Evolutionary conservation across 129 eudicot species (phyloP).

Genomic region (Ambrosia trifida): DNA sequence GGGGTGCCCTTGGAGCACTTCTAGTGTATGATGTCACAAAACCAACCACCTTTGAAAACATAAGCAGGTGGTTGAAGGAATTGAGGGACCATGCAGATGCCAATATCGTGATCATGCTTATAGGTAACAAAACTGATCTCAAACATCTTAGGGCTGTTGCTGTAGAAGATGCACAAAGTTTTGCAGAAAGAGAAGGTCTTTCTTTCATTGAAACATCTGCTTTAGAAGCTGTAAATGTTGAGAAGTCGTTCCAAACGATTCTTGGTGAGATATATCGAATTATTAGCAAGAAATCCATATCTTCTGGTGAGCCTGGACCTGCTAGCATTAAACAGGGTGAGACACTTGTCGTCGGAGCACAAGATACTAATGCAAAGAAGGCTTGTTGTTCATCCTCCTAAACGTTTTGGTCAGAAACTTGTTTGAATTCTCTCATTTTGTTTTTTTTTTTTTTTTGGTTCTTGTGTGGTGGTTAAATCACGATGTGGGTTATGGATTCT

Average conservation of each 20-base stretch:
- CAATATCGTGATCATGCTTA: constrained; percentile 86
- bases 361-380: constrained; percentile 64
- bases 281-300: constrained; percentile 77
- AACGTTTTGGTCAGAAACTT: constrained; percentile 25
- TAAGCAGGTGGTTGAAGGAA: constrained; percentile 95
- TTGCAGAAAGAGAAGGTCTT: constrained; percentile 91
- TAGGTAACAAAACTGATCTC: constrained; percentile 92
- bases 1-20: constrained; percentile 96
- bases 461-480: constrained; percentile 33
- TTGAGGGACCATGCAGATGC: constrained; percentile 95
- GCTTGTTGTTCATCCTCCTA: constrained; percentile 66
- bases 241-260: constrained; percentile 82
- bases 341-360: constrained; percentile 70
- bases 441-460: constrained; percentile 18
- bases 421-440: constrained; percentile 18
- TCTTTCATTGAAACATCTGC: constrained; percentile 93
- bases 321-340: constrained; percentile 66
- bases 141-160: constrained; percentile 93
- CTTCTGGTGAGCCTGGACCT: constrained; percentile 59
- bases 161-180: constrained; percentile 92
- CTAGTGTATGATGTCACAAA: constrained; percentile 86
- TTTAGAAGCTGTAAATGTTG: constrained; percentile 85
- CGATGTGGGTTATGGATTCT: constrained; percentile 21
- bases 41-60: constrained; percentile 87
- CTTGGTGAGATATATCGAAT: constrained; percentile 84